Evolutionary conservation across 1,284 basidiomycete genomes (phyloP).

Genomic region (Kalmanozyma brasiliensis): DNA sequence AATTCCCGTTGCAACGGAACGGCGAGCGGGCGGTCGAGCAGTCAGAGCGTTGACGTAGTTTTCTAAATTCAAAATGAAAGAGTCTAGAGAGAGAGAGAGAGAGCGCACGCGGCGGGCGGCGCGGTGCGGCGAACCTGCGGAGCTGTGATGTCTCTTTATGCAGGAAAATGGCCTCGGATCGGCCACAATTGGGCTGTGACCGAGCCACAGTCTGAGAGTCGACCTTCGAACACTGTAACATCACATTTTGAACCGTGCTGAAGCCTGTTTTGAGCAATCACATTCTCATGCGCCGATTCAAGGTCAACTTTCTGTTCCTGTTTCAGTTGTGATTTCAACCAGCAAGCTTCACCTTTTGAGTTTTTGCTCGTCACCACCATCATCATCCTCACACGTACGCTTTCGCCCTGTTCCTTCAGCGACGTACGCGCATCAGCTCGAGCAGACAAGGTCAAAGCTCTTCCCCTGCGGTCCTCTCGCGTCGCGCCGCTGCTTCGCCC

Average conservation of each 20-base stretch:
- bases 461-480: not conserved
- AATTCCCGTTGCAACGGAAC: too few species aligned
- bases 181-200: not conserved
- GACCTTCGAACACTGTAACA: too few species aligned
- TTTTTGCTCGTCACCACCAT: conserved; percentile 5
- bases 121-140: not conserved
- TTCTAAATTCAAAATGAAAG: conserved; percentile 2
- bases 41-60: conserved; percentile 8
- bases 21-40: not conserved
- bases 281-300: not conserved
- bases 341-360: too few species aligned
- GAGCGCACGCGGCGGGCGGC: too few species aligned
- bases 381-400: conserved; percentile 1
- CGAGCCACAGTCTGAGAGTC: too few species aligned
- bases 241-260: too few species aligned
- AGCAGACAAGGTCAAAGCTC: not conserved
- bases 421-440: too few species aligned
- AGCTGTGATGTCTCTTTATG: not conserved
- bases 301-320: conserved; percentile 1
- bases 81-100: too few species aligned
- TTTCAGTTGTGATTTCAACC: not conserved
- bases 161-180: conserved; percentile 5
- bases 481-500: not conserved
- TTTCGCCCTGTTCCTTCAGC: not conserved
- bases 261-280: not conserved